Percentiles rank a stretch among this genome's conserved stretches.
Evolutionary conservation across 176 grass and related monocot genomes (phyloP).

Genomic region (Calamus simplicifolius): DNA sequence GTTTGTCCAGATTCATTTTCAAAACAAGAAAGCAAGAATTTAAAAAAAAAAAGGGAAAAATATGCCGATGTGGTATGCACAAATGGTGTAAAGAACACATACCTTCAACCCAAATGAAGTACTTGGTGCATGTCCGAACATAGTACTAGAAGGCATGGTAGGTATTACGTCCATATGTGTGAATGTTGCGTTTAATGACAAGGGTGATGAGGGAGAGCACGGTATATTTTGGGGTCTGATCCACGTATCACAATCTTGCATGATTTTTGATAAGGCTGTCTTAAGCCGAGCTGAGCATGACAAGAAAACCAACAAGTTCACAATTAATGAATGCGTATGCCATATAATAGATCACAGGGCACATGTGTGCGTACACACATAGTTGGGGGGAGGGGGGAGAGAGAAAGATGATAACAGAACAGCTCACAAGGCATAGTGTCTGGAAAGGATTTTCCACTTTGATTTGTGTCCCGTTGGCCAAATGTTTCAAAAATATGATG

Average conservation of each 20-base stretch:
- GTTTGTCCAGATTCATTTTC: no score
- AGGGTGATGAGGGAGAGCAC: conserved; percentile 50
- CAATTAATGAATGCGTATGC: background rate
- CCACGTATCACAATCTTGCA: conserved; percentile 97
- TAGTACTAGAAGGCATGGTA: conserved; percentile 60
- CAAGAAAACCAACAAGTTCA: conserved; percentile 5
- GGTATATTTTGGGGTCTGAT: conserved; percentile 60
- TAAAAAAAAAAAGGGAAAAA: conserved; percentile 15
- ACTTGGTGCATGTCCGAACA: conserved; percentile 29
- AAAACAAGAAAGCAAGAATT: background rate
- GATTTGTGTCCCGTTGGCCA: conserved; percentile 56
- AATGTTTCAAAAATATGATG: conserved; percentile 84
- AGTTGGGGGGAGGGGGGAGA: background rate
- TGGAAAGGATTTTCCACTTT: conserved; percentile 51
- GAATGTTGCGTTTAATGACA: conserved; percentile 51
- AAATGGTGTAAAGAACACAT: conserved; percentile 1
- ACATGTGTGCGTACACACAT: no score
- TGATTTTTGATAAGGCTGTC: conserved; percentile 84
- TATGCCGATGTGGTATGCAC: background rate
- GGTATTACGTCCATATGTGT: conserved; percentile 82
- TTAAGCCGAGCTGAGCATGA: conserved; percentile 64
- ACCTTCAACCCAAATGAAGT: conserved; percentile 86
- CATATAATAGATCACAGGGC: no score
- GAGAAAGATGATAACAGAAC: conserved; percentile 23
- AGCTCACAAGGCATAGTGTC: conserved; percentile 56